Conservation (phyloP, 768 basidiomycete genomes). For the Leccinum boreale region DNA sequence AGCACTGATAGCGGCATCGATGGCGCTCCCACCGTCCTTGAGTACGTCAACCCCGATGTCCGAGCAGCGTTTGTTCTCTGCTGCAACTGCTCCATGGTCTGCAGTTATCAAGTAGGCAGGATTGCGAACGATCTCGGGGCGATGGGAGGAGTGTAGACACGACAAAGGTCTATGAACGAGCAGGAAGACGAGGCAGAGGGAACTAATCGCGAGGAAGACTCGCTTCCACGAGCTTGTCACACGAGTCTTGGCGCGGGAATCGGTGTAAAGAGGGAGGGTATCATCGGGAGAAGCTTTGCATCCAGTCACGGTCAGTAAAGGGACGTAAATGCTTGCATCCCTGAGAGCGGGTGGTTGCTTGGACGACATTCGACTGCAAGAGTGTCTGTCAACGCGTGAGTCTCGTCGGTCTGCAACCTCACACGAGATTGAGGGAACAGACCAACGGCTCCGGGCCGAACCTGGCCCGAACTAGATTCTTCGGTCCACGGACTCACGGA, state of each 20-base stretch:
- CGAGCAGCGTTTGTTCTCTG: conserved; percentile 85
- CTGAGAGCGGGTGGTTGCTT: not conserved
- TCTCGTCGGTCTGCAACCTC: not conserved
- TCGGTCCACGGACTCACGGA: no score
- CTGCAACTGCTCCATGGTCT: conserved; percentile 79
- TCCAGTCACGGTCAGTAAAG: not conserved
- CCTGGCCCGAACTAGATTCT: no score
- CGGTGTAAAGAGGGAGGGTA: conserved; percentile 19
- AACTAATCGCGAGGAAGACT: conserved; percentile 4
- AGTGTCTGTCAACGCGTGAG: not conserved
- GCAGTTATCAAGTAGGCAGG: conserved; percentile 60
- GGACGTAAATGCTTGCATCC: not conserved
- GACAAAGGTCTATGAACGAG: conserved; percentile 3
- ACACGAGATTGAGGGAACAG: no score
- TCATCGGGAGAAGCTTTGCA: conserved; percentile 1
- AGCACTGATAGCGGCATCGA: conserved; percentile 81
- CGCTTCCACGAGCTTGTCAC: conserved; percentile 12
- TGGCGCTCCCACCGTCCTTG: conserved; percentile 84
- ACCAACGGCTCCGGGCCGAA: no score
- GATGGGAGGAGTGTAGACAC: not conserved
- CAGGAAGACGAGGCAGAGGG: conserved; percentile 13
- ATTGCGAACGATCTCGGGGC: conserved; percentile 34
- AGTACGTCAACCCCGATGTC: conserved; percentile 75
- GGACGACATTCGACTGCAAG: conserved; percentile 3
- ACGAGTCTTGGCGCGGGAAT: not conserved